phyloP scores from a whole-genome alignment of 148 eudicot genomes.

The Tetragonia tetragonoides region DNA sequence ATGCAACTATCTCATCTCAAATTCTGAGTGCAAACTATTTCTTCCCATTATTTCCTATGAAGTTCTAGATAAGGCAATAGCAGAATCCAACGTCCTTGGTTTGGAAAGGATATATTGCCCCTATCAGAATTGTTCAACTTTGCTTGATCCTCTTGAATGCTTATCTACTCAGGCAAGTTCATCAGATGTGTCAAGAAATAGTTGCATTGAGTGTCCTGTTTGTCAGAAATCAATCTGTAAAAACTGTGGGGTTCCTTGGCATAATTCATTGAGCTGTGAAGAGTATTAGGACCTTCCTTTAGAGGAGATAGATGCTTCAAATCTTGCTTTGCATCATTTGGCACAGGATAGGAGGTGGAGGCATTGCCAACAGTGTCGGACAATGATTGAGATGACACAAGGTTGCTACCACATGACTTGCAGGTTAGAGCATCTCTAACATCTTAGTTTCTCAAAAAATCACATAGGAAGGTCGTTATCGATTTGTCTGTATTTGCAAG shows the following conservation, averaged over 20 bases:
- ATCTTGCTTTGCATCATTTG: conserved; percentile 46
- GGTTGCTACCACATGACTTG: conserved; percentile 77
- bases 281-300: conserved; percentile 60
- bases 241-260: conserved; percentile 78
- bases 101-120: conserved; percentile 63
- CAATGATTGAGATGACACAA: conserved; percentile 61
- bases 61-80: conserved; percentile 47
- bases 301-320: conserved; percentile 55
- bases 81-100: conserved; percentile 42
- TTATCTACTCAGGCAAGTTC: conserved; percentile 47
- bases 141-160: conserved; percentile 62
- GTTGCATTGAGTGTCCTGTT: conserved; percentile 66
- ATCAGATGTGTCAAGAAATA: conserved; percentile 44
- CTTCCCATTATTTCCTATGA: conserved; percentile 63
- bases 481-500: background rate
- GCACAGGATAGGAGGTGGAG: conserved; percentile 66
- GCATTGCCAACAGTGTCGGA: conserved; percentile 66
- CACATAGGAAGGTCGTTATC: background rate
- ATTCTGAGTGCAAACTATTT: conserved; percentile 53
- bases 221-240: conserved; percentile 59
- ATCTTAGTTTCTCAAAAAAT: background rate
- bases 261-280: conserved; percentile 63
- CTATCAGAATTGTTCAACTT: conserved; percentile 55
- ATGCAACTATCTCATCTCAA: conserved; percentile 59
- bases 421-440: conserved; percentile 44